phyloP scores from a whole-genome alignment of 257 asterid genomes.

The Leonotis leonurus region DNA sequence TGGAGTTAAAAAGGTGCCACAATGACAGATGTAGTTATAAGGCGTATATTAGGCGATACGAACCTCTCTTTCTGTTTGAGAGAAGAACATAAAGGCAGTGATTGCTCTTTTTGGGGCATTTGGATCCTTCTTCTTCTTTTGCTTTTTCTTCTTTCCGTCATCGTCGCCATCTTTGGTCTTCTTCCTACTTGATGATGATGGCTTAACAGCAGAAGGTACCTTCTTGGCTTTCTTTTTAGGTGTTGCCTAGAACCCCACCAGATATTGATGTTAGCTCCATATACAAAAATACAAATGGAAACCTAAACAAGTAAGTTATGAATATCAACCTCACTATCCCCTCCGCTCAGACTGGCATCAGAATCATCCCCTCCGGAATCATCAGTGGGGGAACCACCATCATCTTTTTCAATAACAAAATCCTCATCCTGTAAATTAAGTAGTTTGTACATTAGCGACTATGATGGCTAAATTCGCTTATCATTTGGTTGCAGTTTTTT shows the following conservation, averaged over 20 bases:
- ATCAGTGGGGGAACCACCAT: constrained; percentile 93
- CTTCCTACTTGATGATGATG: constrained; percentile 50
- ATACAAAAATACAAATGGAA: neutral
- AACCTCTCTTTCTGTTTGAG: constrained; percentile 83
- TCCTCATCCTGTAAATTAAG: constrained; percentile 59
- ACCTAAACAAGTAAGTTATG: neutral
- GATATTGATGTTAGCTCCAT: constrained; percentile 18
- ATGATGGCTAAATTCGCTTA: neutral
- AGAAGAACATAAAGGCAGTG: constrained; percentile 86
- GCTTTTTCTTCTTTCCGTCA: constrained; percentile 73
- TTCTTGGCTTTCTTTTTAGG: constrained; percentile 50
- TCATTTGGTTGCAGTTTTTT: neutral
- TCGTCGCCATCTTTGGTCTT: constrained; percentile 57
- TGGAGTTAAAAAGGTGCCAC: neutral
- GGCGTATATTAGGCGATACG: neutral
- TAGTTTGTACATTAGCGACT: neutral
- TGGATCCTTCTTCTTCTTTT: constrained; percentile 86
- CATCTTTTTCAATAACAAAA: constrained; percentile 69
- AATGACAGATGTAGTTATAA: neutral
- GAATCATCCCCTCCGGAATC: constrained; percentile 82
- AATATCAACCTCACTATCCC: constrained; percentile 49
- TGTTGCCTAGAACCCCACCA: constrained; percentile 36
- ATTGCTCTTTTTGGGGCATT: constrained; percentile 88
- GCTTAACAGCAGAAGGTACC: constrained; percentile 53
- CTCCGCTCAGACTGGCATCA: constrained; percentile 66